phyloP scores from a whole-genome alignment of 345 rosid genomes.

The Clausena lansium region DNA sequence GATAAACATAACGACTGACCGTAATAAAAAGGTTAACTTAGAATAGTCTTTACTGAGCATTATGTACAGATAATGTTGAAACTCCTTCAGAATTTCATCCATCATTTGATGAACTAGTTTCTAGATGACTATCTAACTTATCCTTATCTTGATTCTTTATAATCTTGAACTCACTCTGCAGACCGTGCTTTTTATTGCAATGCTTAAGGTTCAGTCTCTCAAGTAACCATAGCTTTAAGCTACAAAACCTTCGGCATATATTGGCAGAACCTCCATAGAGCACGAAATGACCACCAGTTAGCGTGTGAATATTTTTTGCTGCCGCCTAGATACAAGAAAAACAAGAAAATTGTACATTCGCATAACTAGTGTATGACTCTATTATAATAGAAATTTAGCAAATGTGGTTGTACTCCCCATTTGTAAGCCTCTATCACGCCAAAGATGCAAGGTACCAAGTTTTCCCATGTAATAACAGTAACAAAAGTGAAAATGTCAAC shows the following conservation, averaged over 20 bases:
- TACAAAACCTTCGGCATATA: constrained; percentile 41
- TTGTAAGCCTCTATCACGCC: not conserved
- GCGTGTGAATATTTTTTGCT: constrained; percentile 18
- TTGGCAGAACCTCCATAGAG: constrained; percentile 36
- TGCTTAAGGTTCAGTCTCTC: constrained; percentile 11
- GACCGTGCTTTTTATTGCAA: constrained; percentile 25
- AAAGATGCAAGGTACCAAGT: too few species aligned
- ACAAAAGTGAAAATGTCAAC: not conserved
- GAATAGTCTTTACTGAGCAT: constrained; percentile 21
- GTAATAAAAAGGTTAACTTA: not conserved
- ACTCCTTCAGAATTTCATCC: constrained; percentile 25
- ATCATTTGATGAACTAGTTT: constrained; percentile 26
- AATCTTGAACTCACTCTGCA: constrained; percentile 34
- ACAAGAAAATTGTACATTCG: not conserved
- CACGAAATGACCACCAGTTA: constrained; percentile 29
- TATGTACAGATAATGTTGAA: constrained; percentile 6
- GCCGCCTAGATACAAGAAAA: constrained; percentile 29
- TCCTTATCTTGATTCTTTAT: constrained; percentile 33
- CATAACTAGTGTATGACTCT: not conserved
- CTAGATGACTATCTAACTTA: constrained; percentile 23
- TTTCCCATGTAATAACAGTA: not conserved
- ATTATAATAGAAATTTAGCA: not conserved
- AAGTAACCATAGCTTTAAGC: constrained; percentile 5
- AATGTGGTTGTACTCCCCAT: not conserved
- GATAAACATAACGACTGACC: not conserved